phyloP scores from a whole-genome alignment of 805 yeast genomes.

The Limtongia smithiae region DNA sequence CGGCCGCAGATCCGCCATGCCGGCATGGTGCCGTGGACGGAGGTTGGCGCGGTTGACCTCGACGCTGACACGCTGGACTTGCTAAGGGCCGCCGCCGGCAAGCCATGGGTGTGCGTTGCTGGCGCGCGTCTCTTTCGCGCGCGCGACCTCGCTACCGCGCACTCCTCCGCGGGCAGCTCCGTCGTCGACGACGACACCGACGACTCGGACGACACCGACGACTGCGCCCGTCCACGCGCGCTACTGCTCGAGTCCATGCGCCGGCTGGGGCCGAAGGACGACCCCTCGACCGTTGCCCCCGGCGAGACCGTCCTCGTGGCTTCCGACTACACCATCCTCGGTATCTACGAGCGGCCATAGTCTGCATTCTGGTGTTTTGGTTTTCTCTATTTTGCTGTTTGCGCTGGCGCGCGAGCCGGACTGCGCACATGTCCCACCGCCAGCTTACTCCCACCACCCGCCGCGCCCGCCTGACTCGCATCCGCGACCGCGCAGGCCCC shows the following conservation, averaged over 20 bases:
- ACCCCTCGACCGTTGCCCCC: not conserved
- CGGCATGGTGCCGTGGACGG: conserved; percentile 22
- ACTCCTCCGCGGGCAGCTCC: not conserved
- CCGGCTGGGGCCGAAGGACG: conserved; percentile 12
- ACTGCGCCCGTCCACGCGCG: conserved; percentile 5
- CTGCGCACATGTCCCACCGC: no score
- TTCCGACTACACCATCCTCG: conserved; percentile 15
- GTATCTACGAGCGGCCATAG: conserved; percentile 10
- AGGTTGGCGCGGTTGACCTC: conserved; percentile 19
- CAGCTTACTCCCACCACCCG: no score
- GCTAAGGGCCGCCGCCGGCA: conserved; percentile 28
- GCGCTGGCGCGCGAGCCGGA: no score
- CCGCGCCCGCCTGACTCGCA: no score
- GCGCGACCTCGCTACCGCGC: conserved; percentile 7
- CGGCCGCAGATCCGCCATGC: conserved; percentile 8
- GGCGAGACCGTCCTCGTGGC: conserved; percentile 21
- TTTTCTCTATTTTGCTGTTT: not conserved
- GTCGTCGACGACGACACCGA: no score
- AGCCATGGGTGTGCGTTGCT: conserved; percentile 27
- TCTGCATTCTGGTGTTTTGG: not conserved
- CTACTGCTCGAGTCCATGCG: conserved; percentile 8
- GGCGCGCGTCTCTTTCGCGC: conserved; percentile 9
- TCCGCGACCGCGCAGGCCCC: no score
- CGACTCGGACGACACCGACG: no score
- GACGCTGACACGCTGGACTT: conserved; percentile 24